phyloP scores from a whole-genome alignment of 352 stramenopile genomes.

The Plasmopara muralis region DNA sequence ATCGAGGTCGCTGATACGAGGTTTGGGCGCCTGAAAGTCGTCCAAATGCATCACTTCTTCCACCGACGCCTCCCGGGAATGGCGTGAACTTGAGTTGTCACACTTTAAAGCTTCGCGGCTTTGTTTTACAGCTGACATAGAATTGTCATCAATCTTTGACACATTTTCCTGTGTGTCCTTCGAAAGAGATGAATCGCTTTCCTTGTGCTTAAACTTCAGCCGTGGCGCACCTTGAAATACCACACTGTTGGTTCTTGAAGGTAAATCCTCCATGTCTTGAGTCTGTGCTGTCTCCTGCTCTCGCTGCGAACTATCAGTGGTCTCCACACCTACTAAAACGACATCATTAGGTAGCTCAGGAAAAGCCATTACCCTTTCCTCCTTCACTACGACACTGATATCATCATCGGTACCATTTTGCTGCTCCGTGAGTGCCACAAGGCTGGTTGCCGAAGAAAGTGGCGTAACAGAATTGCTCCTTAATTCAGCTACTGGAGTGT shows the following conservation, averaged over 20 bases:
- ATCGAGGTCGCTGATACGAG: constrained; percentile 51
- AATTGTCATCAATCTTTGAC: constrained; percentile 3
- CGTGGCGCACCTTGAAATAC: constrained; percentile 22
- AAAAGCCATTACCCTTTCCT: constrained; percentile 5
- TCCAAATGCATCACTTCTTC: constrained; percentile 54
- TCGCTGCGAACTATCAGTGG: neutral
- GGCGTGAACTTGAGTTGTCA: constrained; percentile 1
- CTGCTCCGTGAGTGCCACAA: neutral
- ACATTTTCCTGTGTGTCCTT: constrained; percentile 2
- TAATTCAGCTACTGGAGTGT: constrained; percentile 9
- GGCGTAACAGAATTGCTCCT: constrained; percentile 12
- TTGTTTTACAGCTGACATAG: neutral
- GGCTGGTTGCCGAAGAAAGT: constrained; percentile 2
- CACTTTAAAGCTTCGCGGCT: neutral
- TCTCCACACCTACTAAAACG: no score
- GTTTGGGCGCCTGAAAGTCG: constrained; percentile 68
- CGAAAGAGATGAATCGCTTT: constrained; percentile 11
- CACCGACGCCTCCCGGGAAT: constrained; percentile 14
- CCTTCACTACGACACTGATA: constrained; percentile 18
- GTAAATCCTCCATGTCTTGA: constrained; percentile 44
- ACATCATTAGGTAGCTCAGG: neutral
- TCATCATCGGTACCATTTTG: constrained; percentile 12
- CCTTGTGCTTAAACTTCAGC: constrained; percentile 48
- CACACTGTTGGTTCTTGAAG: constrained; percentile 32
- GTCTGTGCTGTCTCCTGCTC: neutral